Base-by-base conservation (phyloP, 441 rosid genomes). In the Capsella rubella region DNA sequence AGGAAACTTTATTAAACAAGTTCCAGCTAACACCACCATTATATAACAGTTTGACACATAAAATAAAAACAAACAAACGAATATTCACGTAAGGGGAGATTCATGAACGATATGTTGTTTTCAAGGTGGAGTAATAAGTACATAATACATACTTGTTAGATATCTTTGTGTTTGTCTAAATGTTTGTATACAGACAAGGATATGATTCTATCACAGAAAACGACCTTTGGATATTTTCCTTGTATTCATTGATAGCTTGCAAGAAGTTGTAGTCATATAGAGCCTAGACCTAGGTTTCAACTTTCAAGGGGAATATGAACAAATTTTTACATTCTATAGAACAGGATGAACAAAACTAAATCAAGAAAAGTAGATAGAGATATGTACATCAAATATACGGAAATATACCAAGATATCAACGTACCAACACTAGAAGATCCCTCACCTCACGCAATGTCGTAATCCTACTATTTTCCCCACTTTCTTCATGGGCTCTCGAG, bases 401-500 rank as follows among this genome's bases (percentile, higher is more conserved):
- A 64, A 8, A 43, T 51, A 74, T 49, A 59, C 12, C 40, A 37
- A 37, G 40, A 37, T 37, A 37, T 37, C 40, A 45, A 61, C 43
- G 42, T 61, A 37, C 21, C 29, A 39, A 27, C 15, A 52, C 25
- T 21, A 21, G 25, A 4, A 42, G 28, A 4, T 31, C 31, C 4
- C 45, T 62, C 75, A 35, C 4, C 37, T 12, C 31, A 59, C 69
- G 73, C 53, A 52, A 77, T 77, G 73, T 72, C 77, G 16, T 67
- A 72, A 77, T 72, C 77, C 62, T 51, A 77, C 77, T 77, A 66
- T 58, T 42, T 7, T 57, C 8, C 16, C 80, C 80, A 77, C 77
- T 77, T 71, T 59, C 69, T 71, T 77, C 80, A 71, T 77, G 80
- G 80, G 16, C 53, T 71, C 80, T 51, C 1, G 45, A 25, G 72